phyloP scores from a whole-genome alignment of 2,329 filamentous ascomycete genomes.

The Penicillium vulpinum region DNA sequence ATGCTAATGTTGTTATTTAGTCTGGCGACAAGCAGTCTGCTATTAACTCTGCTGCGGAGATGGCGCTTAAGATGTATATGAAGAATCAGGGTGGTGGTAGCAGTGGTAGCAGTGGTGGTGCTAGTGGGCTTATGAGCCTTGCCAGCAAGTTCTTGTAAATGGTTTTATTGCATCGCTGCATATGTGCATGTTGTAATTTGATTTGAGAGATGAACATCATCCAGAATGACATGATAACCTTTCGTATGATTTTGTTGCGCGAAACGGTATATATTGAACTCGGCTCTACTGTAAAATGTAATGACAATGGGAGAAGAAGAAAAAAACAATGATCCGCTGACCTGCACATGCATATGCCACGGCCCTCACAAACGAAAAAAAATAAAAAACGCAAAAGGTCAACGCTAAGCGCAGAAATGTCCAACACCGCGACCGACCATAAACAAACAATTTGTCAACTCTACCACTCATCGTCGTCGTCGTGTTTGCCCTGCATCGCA shows the following conservation, averaged over 20 bases:
- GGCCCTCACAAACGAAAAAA: constrained; percentile 1
- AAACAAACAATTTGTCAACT: constrained; percentile 13
- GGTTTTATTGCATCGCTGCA: background rate
- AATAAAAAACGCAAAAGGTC: constrained; percentile 13
- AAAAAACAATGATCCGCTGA: constrained; percentile 5
- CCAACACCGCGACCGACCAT: constrained; percentile 17
- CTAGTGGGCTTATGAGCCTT: constrained; percentile 56
- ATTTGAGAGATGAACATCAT: background rate
- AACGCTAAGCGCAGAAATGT: constrained; percentile 29
- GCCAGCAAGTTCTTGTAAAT: constrained; percentile 61
- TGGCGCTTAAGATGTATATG: constrained; percentile 88
- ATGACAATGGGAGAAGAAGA: background rate
- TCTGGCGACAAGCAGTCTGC: constrained; percentile 75
- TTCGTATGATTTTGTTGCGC: background rate
- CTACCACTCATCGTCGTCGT: constrained; percentile 72
- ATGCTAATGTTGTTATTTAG: constrained; percentile 24
- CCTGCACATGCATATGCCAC: constrained; percentile 4
- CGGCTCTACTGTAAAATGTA: background rate
- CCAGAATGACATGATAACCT: background rate
- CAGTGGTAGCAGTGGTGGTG: constrained; percentile 47
- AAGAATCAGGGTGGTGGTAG: constrained; percentile 66
- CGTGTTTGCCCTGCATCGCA: constrained; percentile 69
- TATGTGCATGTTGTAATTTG: background rate
- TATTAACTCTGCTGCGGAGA: constrained; percentile 76
- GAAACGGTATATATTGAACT: constrained; percentile 11